A percentile compares a stretch with the other conserved stretches of the same genome.
phyloP scores from a whole-genome alignment of 23 red algal genomes.

The Gracilaria vermiculophylla region DNA sequence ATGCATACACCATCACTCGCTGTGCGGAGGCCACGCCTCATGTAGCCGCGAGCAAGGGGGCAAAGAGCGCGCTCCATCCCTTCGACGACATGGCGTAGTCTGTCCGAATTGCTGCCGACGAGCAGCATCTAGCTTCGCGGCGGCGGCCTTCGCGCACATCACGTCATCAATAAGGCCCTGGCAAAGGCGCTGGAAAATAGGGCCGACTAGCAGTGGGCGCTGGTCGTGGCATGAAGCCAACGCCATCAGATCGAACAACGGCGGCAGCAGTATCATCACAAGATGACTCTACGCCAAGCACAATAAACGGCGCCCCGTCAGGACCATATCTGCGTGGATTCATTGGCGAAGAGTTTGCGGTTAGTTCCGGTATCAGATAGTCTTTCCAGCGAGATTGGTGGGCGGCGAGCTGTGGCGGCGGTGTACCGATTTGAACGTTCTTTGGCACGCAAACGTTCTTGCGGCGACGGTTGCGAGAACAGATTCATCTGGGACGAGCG shows the following conservation, averaged over 20 bases:
- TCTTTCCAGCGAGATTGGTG: conserved; percentile 52
- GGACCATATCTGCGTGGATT: conserved; percentile 19
- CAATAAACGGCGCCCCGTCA: conserved; percentile 30
- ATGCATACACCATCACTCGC: too few species aligned
- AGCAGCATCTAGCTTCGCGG: too few species aligned
- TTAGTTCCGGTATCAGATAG: conserved; percentile 57
- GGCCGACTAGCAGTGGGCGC: too few species aligned
- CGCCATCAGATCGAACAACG: conserved; percentile 72
- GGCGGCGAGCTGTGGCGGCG: conserved; percentile 20
- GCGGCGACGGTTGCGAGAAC: conserved; percentile 41
- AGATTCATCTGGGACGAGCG: conserved; percentile 16
- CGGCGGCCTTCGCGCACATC: too few species aligned
- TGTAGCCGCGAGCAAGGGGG: too few species aligned
- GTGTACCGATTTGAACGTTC: conserved; percentile 38
- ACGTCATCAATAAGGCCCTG: too few species aligned
- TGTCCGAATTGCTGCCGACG: too few species aligned
- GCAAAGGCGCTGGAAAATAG: too few species aligned
- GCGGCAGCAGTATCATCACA: conserved; percentile 98
- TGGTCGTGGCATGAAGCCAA: too few species aligned
- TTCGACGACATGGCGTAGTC: too few species aligned
- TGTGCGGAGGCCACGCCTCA: too few species aligned
- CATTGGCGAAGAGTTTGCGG: conserved; percentile 23
- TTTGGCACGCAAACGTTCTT: conserved; percentile 58
- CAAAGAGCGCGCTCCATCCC: too few species aligned
- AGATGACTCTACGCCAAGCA: conserved; percentile 94